A percentile compares a stretch with the other conserved stretches of the same genome.
These are phyloP conservation scores for Sanguinoderma infundibulare DNA, from an alignment of 1,284 basidiomycete genomes.

Conservation along the genomic window DNA sequence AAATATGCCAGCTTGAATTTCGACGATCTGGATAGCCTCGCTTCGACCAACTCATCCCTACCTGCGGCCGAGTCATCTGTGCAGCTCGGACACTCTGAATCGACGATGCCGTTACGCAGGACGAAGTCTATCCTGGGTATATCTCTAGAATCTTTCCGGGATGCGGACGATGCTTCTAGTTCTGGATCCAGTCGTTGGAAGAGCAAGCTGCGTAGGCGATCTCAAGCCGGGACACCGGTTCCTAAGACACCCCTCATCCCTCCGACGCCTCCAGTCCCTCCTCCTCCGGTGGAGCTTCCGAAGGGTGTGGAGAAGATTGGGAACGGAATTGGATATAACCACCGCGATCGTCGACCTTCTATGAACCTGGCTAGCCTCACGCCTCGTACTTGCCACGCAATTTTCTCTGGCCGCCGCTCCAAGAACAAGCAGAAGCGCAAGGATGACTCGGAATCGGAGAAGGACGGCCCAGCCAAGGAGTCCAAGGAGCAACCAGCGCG, in stretches of 20 bases:
- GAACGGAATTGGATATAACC: constrained; percentile 57
- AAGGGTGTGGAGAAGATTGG: constrained; percentile 55
- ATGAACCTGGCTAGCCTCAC: constrained; percentile 28
- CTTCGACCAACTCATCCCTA: constrained; percentile 21
- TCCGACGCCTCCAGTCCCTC: not conserved
- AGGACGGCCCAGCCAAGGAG: not conserved
- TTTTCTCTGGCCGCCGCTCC: constrained; percentile 25
- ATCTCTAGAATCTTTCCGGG: constrained; percentile 35
- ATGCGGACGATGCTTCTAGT: constrained; percentile 14
- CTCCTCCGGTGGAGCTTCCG: constrained; percentile 41
- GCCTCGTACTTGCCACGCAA: constrained; percentile 29
- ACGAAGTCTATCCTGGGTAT: constrained; percentile 29
- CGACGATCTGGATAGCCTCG: constrained; percentile 37
- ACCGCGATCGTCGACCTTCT: constrained; percentile 22
- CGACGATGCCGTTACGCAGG: constrained; percentile 14
- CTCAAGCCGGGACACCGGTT: constrained; percentile 27
- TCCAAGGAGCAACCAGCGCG: not conserved
- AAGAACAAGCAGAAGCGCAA: constrained; percentile 18
- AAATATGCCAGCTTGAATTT: constrained; percentile 40
- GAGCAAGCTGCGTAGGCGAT: constrained; percentile 45
- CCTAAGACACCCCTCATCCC: constrained; percentile 1
- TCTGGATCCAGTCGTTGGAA: constrained; percentile 30
- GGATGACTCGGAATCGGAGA: constrained; percentile 1
- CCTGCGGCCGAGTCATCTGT: constrained; percentile 7
- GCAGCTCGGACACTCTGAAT: constrained; percentile 8